phyloP scores from a whole-genome alignment of 148 eudicot species.

The Rhododendron ferrugineum region DNA sequence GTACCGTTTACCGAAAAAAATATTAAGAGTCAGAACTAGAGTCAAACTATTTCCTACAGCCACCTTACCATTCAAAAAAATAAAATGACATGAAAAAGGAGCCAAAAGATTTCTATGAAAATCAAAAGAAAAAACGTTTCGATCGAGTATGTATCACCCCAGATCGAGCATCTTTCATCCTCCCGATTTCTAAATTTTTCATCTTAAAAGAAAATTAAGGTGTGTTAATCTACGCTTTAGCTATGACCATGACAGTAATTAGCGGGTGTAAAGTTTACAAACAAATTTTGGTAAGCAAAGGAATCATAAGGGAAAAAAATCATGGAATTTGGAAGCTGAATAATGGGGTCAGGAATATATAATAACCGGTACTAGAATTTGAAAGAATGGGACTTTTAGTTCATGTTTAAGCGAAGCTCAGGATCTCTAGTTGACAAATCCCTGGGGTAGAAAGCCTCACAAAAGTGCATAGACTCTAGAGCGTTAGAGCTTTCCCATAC shows the following conservation, averaged over 20 bases:
- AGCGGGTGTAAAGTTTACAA: background rate
- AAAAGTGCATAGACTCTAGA: background rate
- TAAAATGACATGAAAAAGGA: background rate
- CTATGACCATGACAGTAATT: background rate
- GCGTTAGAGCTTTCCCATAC: background rate
- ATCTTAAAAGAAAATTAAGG: background rate
- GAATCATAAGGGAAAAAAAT: background rate
- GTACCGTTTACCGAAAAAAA: background rate
- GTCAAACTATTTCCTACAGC: constrained; percentile 8
- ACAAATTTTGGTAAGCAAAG: background rate
- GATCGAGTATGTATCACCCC: background rate
- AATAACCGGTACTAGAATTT: background rate
- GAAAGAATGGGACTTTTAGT: background rate
- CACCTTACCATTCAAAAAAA: background rate
- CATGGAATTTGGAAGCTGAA: background rate
- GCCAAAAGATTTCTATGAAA: background rate
- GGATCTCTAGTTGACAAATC: background rate
- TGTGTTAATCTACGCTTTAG: background rate
- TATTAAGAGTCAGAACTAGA: constrained; percentile 8
- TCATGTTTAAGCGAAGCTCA: background rate
- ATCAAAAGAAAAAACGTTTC: background rate
- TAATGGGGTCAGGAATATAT: background rate
- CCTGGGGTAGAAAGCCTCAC: background rate
- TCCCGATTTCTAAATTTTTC: background rate
- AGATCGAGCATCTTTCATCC: background rate